Conservation (phyloP, 768 basidiomycete species). For the Tephrocybe sp. region DNA sequence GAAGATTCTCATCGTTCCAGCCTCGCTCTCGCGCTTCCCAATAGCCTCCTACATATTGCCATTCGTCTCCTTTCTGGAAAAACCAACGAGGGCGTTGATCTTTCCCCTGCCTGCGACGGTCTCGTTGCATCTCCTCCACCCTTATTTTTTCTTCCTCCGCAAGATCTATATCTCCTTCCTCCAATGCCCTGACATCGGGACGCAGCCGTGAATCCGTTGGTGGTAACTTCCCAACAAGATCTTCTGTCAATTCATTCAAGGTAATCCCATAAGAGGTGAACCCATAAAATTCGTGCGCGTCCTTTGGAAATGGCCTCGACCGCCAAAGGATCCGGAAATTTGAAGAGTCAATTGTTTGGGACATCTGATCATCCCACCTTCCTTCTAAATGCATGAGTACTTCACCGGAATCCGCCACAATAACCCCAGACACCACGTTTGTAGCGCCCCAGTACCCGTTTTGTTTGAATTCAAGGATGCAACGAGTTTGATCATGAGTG, state of each 20-base stretch:
- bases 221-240: conserved; percentile 62
- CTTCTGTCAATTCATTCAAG: conserved; percentile 74
- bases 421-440: conserved; percentile 65
- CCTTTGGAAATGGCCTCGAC: conserved; percentile 67
- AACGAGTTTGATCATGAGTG: conserved; percentile 47
- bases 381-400: conserved; percentile 70
- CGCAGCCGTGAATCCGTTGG: conserved; percentile 81
- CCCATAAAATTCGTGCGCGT: conserved; percentile 72
- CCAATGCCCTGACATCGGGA: conserved; percentile 80
- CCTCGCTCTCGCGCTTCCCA: conserved; percentile 72
- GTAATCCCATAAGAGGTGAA: conserved; percentile 80
- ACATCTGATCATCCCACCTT: conserved; percentile 85
- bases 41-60: conserved; percentile 77
- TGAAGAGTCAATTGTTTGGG: conserved; percentile 62
- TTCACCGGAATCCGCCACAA: conserved; percentile 52
- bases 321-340: conserved; percentile 80
- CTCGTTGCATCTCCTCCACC: conserved; percentile 76
- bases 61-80: conserved; percentile 63
- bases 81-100: conserved; percentile 77
- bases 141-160: conserved; percentile 73
- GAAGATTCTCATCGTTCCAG: conserved; percentile 52
- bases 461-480: conserved; percentile 83
- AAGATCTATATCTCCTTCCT: conserved; percentile 66
- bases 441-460: conserved; percentile 80
- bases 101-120: conserved; percentile 57